Percentiles rank a stretch among this genome's conserved stretches.
These are phyloP conservation scores for Vigna angularis DNA, from an alignment of 306 rosid genomes.

Conservation along the genomic window DNA sequence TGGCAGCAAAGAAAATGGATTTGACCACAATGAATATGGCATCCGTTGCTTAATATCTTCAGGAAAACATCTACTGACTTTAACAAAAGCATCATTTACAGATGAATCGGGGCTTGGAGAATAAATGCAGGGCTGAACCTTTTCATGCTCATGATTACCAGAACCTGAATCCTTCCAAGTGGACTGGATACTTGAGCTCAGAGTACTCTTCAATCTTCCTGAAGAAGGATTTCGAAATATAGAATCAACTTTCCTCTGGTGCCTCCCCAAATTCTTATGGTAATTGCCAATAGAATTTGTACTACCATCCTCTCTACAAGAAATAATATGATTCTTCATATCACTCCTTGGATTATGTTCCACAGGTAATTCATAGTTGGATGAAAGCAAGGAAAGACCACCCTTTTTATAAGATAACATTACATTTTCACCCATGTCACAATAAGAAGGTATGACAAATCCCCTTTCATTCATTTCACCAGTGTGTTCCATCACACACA, in stretches of 20 bases:
- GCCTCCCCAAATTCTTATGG: slow-evolving; percentile 47
- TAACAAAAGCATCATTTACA: slow-evolving; percentile 70
- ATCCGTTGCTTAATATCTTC: slow-evolving; percentile 50
- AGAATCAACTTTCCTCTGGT: slow-evolving; percentile 43
- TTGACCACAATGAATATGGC: slow-evolving; percentile 71
- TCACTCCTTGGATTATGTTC: slow-evolving; percentile 37
- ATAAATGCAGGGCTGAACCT: slow-evolving; percentile 74
- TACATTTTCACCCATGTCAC: slow-evolving; percentile 58
- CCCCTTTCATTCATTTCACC: slow-evolving; percentile 56
- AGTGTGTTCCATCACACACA: slow-evolving; percentile 63
- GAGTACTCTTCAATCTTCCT: slow-evolving; percentile 43
- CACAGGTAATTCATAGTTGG: slow-evolving; percentile 47
- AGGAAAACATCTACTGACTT: slow-evolving; percentile 60
- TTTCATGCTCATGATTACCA: slow-evolving; percentile 61
- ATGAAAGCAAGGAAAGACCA: slow-evolving; percentile 72
- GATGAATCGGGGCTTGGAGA: slow-evolving; percentile 70
- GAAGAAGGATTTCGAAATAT: slow-evolving; percentile 43
- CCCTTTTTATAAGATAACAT: slow-evolving; percentile 49
- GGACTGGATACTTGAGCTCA: slow-evolving; percentile 47
- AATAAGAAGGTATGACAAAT: slow-evolving; percentile 70
- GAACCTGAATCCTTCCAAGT: slow-evolving; percentile 52
- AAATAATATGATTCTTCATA: slow-evolving; percentile 53
- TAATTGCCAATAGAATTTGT: slow-evolving; percentile 49
- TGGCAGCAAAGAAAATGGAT: slow-evolving; percentile 78
- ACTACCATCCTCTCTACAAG: slow-evolving; percentile 58